A percentile compares a stretch with the other conserved stretches of the same genome.
Conservation (phyloP, 495 filamentous ascomycete species). For the Aspergillus nanangensis region DNA sequence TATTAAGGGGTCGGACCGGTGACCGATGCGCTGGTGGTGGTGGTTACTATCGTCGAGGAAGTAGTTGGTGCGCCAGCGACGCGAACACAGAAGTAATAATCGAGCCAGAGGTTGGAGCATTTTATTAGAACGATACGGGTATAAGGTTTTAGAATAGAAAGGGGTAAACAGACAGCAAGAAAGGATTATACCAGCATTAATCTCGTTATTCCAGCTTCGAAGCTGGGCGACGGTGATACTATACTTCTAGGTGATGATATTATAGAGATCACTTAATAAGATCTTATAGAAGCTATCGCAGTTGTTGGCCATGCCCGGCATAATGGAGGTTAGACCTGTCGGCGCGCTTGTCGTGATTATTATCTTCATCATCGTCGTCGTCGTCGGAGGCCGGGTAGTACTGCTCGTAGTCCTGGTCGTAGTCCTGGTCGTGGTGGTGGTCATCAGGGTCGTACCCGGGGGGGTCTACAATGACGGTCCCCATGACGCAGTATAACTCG, state of each 20-base stretch:
- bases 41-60: constrained; percentile 3
- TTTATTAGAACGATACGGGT: constrained; percentile 8
- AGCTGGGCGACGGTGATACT: constrained; percentile 26
- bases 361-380: constrained; percentile 1
- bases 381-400: neutral
- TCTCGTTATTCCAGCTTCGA: constrained; percentile 19
- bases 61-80: constrained; percentile 2
- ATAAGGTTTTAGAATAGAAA: neutral
- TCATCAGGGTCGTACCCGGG: constrained; percentile 5
- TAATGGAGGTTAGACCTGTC: constrained; percentile 16
- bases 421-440: constrained; percentile 6
- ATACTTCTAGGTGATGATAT: constrained; percentile 16
- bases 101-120: constrained; percentile 14
- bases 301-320: constrained; percentile 27
- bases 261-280: constrained; percentile 22
- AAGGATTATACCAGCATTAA: neutral
- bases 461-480: constrained; percentile 6
- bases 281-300: constrained; percentile 31
- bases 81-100: constrained; percentile 19
- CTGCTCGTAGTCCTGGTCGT: neutral
- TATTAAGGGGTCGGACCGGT: constrained; percentile 12
- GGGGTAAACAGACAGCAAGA: too few species aligned
- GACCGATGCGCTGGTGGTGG: constrained; percentile 3
- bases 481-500: constrained; percentile 13
- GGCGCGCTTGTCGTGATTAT: neutral